Conservation (phyloP, 192 early-diverging fungal species). For the Umbelopsis isabellina region DNA sequence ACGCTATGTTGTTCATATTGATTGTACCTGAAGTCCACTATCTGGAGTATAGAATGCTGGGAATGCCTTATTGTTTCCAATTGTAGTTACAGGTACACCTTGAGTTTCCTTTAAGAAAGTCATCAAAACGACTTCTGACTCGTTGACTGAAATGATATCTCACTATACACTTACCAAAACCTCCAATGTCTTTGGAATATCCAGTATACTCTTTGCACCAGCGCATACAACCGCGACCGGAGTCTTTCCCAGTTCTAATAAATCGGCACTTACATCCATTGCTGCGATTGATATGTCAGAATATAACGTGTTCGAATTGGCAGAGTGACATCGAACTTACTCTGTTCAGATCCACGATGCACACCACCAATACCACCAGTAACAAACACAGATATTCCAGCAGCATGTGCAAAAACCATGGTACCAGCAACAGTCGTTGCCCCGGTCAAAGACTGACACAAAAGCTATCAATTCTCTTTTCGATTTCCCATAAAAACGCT, state of each 20-base stretch:
- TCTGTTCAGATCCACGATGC: conserved; percentile 78
- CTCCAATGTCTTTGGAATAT: conserved; percentile 91
- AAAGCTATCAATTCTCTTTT: background rate
- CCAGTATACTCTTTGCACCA: conserved; percentile 95
- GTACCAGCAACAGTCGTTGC: conserved; percentile 95
- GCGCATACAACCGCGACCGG: conserved; percentile 96
- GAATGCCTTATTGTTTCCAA: conserved; percentile 68
- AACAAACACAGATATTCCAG: conserved; percentile 90
- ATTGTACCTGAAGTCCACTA: conserved; percentile 65
- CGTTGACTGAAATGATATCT: background rate
- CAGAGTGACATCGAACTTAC: conserved; percentile 32
- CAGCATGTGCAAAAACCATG: conserved; percentile 83
- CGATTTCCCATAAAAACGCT: background rate
- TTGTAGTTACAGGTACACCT: conserved; percentile 89
- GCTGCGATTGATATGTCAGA: conserved; percentile 34
- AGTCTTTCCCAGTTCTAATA: conserved; percentile 88
- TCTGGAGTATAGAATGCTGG: conserved; percentile 91
- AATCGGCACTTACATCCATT: conserved; percentile 91
- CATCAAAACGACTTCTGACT: background rate
- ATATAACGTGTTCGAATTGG: background rate
- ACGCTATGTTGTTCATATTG: background rate
- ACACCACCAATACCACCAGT: conserved; percentile 98
- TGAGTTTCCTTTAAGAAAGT: conserved; percentile 69
- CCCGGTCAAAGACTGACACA: conserved; percentile 61
- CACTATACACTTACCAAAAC: conserved; percentile 52